phyloP scores from a whole-genome alignment of 495 filamentous ascomycete species.

The Neurospora sp. region DNA sequence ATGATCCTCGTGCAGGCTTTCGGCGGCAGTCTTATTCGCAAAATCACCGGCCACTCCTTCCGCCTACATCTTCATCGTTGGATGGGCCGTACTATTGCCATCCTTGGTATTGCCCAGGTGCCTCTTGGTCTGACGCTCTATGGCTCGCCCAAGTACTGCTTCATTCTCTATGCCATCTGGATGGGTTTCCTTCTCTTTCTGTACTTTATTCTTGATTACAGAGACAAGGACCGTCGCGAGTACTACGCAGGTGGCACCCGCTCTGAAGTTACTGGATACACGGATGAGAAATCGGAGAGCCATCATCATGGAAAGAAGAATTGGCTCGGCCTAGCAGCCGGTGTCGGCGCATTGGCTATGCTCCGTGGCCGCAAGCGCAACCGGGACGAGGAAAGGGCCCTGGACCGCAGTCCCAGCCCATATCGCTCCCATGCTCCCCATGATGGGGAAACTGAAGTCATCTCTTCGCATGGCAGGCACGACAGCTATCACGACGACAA shows the following conservation, averaged over 20 bases:
- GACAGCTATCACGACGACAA: slow-evolving; percentile 54
- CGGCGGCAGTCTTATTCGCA: slow-evolving; percentile 62
- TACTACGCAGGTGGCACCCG: background rate
- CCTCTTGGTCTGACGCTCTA: slow-evolving; percentile 86
- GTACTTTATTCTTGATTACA: slow-evolving; percentile 66
- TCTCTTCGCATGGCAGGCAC: slow-evolving; percentile 35
- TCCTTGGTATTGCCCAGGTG: slow-evolving; percentile 79
- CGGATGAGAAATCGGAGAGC: slow-evolving; percentile 22
- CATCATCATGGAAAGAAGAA: slow-evolving; percentile 31
- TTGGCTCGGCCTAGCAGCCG: slow-evolving; percentile 44
- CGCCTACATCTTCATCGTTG: slow-evolving; percentile 80
- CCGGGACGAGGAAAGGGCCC: slow-evolving; percentile 23
- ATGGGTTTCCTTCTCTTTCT: slow-evolving; percentile 53
- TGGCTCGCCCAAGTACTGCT: slow-evolving; percentile 73
- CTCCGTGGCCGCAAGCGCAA: slow-evolving; percentile 35
- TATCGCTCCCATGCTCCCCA: slow-evolving; percentile 20
- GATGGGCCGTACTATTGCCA: slow-evolving; percentile 62
- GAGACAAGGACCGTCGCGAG: slow-evolving; percentile 34
- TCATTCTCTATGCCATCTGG: slow-evolving; percentile 74
- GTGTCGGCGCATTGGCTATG: slow-evolving; percentile 50
- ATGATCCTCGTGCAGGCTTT: slow-evolving; percentile 71
- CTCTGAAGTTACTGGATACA: slow-evolving; percentile 5
- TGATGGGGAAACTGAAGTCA: slow-evolving; percentile 32
- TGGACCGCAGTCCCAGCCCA: slow-evolving; percentile 22
- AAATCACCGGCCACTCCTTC: slow-evolving; percentile 47